Evolutionary conservation across 495 filamentous ascomycete genomes (phyloP).

Genomic region (Penicillium cinerascens): DNA sequence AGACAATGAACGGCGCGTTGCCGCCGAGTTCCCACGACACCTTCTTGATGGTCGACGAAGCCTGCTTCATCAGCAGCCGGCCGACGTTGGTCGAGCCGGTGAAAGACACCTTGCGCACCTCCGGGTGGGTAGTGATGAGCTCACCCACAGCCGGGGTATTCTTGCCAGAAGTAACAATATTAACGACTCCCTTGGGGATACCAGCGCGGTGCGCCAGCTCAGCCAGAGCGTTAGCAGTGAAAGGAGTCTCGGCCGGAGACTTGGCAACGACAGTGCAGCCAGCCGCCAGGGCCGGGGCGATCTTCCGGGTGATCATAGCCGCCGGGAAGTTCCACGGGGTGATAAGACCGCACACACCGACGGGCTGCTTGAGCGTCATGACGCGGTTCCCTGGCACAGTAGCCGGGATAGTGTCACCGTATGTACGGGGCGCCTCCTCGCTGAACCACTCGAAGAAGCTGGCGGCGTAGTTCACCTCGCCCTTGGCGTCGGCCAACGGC

Average conservation of each 20-base stretch:
- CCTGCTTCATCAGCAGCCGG: slow-evolving; percentile 82
- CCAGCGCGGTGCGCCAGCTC: slow-evolving; percentile 80
- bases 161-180: slow-evolving; percentile 67
- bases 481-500: slow-evolving; percentile 64
- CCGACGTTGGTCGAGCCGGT: slow-evolving; percentile 87
- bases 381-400: slow-evolving; percentile 68
- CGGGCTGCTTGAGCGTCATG: slow-evolving; percentile 76
- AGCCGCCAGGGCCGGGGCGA: slow-evolving; percentile 77
- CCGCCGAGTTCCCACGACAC: slow-evolving; percentile 84
- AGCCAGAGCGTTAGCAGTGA: slow-evolving; percentile 76
- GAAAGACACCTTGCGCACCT: slow-evolving; percentile 82
- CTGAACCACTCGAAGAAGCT: slow-evolving; percentile 77
- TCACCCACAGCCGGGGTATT: slow-evolving; percentile 74
- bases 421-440: slow-evolving; percentile 66
- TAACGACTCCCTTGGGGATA: slow-evolving; percentile 80
- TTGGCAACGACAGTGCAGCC: slow-evolving; percentile 86
- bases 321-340: slow-evolving; percentile 97
- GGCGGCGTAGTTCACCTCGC: slow-evolving; percentile 69
- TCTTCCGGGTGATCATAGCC: slow-evolving; percentile 89
- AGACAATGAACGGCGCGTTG: slow-evolving; percentile 92
- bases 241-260: slow-evolving; percentile 80
- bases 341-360: slow-evolving; percentile 92
- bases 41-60: slow-evolving; percentile 77
- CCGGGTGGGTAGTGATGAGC: slow-evolving; percentile 64
- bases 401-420: slow-evolving; percentile 73